Evolutionary conservation across 441 rosid species (phyloP).

Genomic region (Croton laevigatus): DNA sequence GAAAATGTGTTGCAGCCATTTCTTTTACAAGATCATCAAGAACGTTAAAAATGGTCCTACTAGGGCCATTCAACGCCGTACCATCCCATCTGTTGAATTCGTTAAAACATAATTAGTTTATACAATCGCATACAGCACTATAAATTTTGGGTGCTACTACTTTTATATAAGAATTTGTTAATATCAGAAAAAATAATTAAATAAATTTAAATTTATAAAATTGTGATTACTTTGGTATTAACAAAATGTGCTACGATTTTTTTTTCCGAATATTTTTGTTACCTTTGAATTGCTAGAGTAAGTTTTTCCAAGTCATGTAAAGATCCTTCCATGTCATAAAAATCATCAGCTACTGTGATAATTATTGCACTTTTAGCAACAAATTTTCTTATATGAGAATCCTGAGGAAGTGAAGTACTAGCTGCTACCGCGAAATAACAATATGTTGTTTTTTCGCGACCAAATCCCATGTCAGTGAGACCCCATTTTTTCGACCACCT

Average conservation of each 20-base stretch:
- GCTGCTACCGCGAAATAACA: conserved; percentile 55
- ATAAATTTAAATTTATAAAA: no score
- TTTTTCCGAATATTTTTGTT: not conserved
- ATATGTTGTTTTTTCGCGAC: conserved; percentile 57
- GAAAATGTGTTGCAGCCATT: conserved; percentile 27
- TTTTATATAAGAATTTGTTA: no score
- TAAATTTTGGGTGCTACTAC: no score
- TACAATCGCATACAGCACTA: no score
- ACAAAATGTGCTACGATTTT: not conserved
- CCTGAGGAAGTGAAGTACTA: conserved; percentile 34
- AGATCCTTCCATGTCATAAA: conserved; percentile 55
- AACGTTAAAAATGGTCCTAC: conserved; percentile 47
- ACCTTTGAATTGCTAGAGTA: conserved; percentile 50
- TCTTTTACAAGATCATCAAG: conserved; percentile 46
- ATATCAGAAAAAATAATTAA: no score
- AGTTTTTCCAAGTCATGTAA: conserved; percentile 42
- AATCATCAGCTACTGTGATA: conserved; percentile 69
- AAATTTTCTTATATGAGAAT: conserved; percentile 32
- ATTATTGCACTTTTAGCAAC: conserved; percentile 47
- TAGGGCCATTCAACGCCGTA: conserved; percentile 38
- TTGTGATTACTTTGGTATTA: no score
- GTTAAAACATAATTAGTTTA: not conserved
- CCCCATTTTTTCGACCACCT: conserved; percentile 57
- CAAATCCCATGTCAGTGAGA: conserved; percentile 59
- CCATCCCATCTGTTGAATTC: conserved; percentile 50